Base-by-base conservation (phyloP, 2,329 filamentous ascomycete species). In the Graphilbum fragrans region DNA sequence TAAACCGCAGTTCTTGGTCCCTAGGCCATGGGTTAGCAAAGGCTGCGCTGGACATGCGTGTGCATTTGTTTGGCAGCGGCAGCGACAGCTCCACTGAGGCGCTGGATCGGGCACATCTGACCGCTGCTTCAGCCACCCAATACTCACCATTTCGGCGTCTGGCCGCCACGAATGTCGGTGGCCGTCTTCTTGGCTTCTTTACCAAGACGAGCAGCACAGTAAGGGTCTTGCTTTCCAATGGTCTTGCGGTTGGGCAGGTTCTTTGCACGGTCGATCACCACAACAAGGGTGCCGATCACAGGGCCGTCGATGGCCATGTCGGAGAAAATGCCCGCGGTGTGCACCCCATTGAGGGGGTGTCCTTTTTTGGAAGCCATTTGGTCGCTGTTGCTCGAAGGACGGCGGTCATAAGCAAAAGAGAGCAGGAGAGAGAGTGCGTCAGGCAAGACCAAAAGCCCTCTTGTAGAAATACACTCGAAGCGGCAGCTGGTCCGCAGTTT, bases 111-210 rank as follows among this genome's bases (percentile, higher is more conserved):
- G n/a, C 27, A 31, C 9, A 31, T 31, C 9, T 10, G 9, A 31
- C 9, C 9, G 16, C 16, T 31, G 27, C 16, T 10, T 31, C 27
- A 9, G 9, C 27, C 18, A 8, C 7, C 17, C 32, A 22, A 17
- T 7, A 60, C 77, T 59, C 75, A 95, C 92, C 92, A 98, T 73
- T 76, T 81, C 8, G 92, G 92, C 32, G 92, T 96, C 63, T 98
- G 92, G 34, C 92, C 92, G 49, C 92, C 92, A 56, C 92, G 75
- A 52, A 90, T 80, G 61, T 98, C 92, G 5, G 90, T 95, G 33
- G 82, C 82, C 3, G 92, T 98, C 71, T 95, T 95, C 67, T 93
- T 94, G 37, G 92, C 92, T 63, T 96, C 88, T 61, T 98, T 98
- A 27, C 90, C 92, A 36, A 98, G 66, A 41, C 92, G 74, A 25